phyloP scores from a whole-genome alignment of 208 protist species.

The Crithidia brevicula region DNA sequence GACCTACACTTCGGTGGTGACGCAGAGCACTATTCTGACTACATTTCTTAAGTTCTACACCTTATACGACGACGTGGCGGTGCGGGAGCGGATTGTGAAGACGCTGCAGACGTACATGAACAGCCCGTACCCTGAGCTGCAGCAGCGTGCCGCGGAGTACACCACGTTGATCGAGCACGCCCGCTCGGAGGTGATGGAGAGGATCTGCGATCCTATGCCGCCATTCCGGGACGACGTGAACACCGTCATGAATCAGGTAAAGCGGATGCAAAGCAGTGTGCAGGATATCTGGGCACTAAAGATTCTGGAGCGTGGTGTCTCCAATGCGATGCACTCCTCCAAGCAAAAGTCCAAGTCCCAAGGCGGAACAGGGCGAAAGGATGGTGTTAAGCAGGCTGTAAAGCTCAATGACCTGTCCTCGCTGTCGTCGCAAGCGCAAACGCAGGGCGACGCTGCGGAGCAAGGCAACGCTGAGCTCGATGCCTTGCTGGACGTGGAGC shows the following conservation, averaged over 20 bases:
- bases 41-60: conserved; percentile 97
- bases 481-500: conserved; percentile 70
- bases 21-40: conserved; percentile 93
- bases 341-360: conserved; percentile 15
- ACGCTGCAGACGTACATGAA: conserved; percentile 68
- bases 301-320: conserved; percentile 34
- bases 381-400: conserved; percentile 64
- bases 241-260: conserved; percentile 41
- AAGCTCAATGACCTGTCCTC: conserved; percentile 89
- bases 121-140: conserved; percentile 95
- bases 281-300: conserved; percentile 53
- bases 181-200: conserved; percentile 65
- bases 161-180: conserved; percentile 73
- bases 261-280: conserved; percentile 29
- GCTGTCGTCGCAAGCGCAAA: conserved; percentile 95
- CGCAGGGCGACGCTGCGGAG: conserved; percentile 91
- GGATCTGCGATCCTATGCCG: conserved; percentile 78
- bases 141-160: conserved; percentile 98
- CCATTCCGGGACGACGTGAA: conserved; percentile 50
- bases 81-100: conserved; percentile 79
- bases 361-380: conserved; percentile 32
- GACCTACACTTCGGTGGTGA: conserved; percentile 50
- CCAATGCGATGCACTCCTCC: background rate
- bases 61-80: conserved; percentile 84
- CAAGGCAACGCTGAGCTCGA: conserved; percentile 65